Evolutionary conservation across 306 rosid genomes (phyloP).

Genomic region (Ormosia semicastrata): DNA sequence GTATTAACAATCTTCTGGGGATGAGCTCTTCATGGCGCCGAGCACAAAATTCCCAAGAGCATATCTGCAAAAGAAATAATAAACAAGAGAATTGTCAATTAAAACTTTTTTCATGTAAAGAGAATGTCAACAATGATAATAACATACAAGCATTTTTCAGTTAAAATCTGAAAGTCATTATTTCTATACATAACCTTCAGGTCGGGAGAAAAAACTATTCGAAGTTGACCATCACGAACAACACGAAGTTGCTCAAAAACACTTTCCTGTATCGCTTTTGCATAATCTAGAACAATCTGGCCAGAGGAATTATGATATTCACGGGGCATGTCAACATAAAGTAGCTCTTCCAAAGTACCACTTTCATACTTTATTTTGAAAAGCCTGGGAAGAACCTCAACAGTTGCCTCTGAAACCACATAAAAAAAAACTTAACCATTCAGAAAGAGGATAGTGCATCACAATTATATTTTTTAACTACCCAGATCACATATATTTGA

Average conservation of each 20-base stretch:
- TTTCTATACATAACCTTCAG: constrained; percentile 61
- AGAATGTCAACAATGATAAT: constrained; percentile 6
- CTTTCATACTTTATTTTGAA: constrained; percentile 96
- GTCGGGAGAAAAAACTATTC: constrained; percentile 91
- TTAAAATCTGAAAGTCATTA: background rate
- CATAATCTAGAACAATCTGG: constrained; percentile 95
- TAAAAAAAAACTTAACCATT: constrained; percentile 9
- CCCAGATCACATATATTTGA: constrained; percentile 6
- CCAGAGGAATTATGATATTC: constrained; percentile 94
- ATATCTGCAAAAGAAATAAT: constrained; percentile 56
- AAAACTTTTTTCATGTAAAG: background rate
- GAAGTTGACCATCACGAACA: constrained; percentile 98
- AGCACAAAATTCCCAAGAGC: constrained; percentile 99
- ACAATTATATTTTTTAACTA: background rate
- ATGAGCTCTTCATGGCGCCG: constrained; percentile 98
- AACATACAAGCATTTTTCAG: background rate
- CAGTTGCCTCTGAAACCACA: constrained; percentile 81
- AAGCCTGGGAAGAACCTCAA: constrained; percentile 96
- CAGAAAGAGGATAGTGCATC: constrained; percentile 15
- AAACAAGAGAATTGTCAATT: constrained; percentile 13
- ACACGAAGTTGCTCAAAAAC: constrained; percentile 99
- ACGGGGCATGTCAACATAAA: constrained; percentile 97
- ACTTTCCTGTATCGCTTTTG: constrained; percentile 97
- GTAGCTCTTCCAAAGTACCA: constrained; percentile 97
- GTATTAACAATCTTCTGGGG: constrained; percentile 90